Evolutionary conservation across 768 basidiomycete species (phyloP), one percentile per base, ranked within the genome.

Genomic region (Rhizopogon vulgaris): DNA sequence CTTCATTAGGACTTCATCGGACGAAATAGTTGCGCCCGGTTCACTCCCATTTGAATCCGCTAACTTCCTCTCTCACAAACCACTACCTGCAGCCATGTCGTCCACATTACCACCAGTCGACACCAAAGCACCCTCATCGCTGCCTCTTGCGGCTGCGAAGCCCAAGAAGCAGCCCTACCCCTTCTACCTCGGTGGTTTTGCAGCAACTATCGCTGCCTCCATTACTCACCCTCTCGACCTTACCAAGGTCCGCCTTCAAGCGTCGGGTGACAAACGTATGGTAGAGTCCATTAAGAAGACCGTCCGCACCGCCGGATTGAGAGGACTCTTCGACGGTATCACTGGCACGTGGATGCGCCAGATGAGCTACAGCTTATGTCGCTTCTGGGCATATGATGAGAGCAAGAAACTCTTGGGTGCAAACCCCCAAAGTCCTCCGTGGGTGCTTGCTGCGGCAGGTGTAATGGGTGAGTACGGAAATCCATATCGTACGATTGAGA

Each of bases 311-410:
- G 88, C 87, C 43, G 91, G 91, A 77, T 57, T 60, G 58, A 56
- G 60, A 58, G 92, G 92, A 2, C 74, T 94, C 43, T 91, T 82
- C 61, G 92, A 93, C 63, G 92, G 92, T 15, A 90, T 93, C 53
- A 74, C 85, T 2, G 92, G 91, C 28, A 95, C 92, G 25, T 86
- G 90, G 82, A 70, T 95, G 69, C 80, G 92, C 27, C 92, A 95
- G 70, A 91, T 94, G 90, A 88, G 84, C 32, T 94, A 94, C 71
- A 91, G 88, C 39, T 74, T 93, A 66, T 91, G 89, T 66, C 78
- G 91, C n/a, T 94, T 93, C 73, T 93, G 90, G 82, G 90, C 88
- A 14, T 92, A 94, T 66, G 91, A 94, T 56, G 87, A 90, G 72
- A 89, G 85, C 66, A 94, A 93, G 76, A 90, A 86, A 73, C 57